Evolutionary conservation across 2,329 filamentous ascomycete species (phyloP).

Genomic region (Nothopassalora personata): DNA sequence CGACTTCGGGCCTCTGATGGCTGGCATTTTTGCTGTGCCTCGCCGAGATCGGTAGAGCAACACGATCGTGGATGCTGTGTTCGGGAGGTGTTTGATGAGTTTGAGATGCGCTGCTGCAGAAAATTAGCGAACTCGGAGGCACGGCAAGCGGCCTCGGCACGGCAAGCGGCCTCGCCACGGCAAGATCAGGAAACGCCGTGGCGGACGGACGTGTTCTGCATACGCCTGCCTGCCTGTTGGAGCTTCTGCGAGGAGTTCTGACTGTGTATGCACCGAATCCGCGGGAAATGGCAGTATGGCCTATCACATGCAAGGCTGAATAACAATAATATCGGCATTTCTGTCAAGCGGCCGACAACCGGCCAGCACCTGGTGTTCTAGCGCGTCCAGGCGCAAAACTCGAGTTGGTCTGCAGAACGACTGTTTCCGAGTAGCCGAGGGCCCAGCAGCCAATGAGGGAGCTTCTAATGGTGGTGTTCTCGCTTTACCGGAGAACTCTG

Average conservation of each 20-base stretch:
- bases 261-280: background rate
- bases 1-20: slow-evolving; percentile 45
- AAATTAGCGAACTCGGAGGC: background rate
- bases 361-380: background rate
- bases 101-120: background rate
- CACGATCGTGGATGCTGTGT: background rate
- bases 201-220: background rate
- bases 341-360: background rate
- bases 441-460: background rate
- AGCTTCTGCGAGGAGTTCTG: background rate
- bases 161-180: background rate
- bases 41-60: slow-evolving; percentile 8
- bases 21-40: slow-evolving; percentile 40
- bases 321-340: background rate
- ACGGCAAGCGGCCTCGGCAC: background rate
- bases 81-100: slow-evolving; percentile 1
- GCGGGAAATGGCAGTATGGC: background rate
- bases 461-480: background rate
- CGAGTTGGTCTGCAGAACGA: background rate
- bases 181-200: background rate
- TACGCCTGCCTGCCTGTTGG: background rate
- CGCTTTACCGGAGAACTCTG: background rate
- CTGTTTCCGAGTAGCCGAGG: background rate
- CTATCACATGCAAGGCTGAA: background rate
- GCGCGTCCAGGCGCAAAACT: background rate